Evolutionary conservation across 148 eudicot species (phyloP), one percentile per base, ranked within the genome.

Genomic region (Arbutus unedo): DNA sequence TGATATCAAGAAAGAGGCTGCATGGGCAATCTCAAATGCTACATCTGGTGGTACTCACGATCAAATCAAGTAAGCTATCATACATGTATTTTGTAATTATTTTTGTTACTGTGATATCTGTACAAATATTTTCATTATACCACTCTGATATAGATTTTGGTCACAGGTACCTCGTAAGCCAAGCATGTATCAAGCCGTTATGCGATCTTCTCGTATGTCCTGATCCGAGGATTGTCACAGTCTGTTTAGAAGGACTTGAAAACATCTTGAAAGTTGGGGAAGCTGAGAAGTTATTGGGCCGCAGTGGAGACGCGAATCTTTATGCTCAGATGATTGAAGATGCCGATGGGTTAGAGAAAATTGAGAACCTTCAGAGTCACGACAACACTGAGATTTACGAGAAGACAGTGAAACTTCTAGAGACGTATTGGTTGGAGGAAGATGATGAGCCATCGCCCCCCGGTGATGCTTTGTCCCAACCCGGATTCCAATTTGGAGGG

Each of bases 401-500:
- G 51, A 84, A 84, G 83, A 85, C 83, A 0, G 87, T 87, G 76
- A 84, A 81, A 79, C 79, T 90, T 82, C 90, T 90, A 5, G 90
- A 87, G 77, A 83, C 88, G 8, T 90, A 88, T 78, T 90, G 90
- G 90, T 31, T 83, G 49, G 91, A 89, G 80, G 93, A 90, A 18
- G 93, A 90, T 5, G 92, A 87, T 13, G 93, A 90, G 68, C 81
- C 86, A 13, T n/a, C 85, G 85, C 88, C 85, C 15, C 66, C 84
- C 7, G 86, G 77, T 50, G 91, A 60, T 79, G 87, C 57, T 13
- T 15, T 85, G 13, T 21, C 88, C 47, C 87, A 85, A 59, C 70
- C 80, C 2, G 87, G 87, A 8, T 84, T 89, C 56, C 51, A 83
- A 31, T 89, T 87, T 80, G 91, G 85, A 16, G 91, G 87, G 51